Percentiles rank a stretch among this genome's conserved stretches.
Conservation (phyloP, 495 filamentous ascomycete genomes). For the Tuber microsphaerosporum region DNA sequence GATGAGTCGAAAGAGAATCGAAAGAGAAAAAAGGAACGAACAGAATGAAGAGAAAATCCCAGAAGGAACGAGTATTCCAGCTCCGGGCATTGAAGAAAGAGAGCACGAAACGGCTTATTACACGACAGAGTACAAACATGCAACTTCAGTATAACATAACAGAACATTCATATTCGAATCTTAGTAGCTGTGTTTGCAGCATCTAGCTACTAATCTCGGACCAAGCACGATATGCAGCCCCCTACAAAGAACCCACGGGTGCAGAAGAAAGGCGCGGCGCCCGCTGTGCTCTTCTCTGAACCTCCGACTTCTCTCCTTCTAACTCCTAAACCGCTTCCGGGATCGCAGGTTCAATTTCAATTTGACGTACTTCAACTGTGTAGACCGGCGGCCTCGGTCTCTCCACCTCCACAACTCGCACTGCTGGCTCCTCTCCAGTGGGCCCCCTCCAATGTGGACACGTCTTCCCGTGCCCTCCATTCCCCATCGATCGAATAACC, state of each 20-base stretch:
- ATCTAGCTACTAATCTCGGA: background rate
- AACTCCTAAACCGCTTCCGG: background rate
- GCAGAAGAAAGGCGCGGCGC: background rate
- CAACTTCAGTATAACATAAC: background rate
- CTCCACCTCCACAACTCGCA: background rate
- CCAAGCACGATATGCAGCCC: background rate
- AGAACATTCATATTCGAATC: background rate
- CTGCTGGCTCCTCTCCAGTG: background rate
- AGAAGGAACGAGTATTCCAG: background rate
- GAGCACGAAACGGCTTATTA: background rate
- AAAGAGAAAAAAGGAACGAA: background rate
- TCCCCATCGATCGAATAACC: background rate
- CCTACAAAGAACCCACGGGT: background rate
- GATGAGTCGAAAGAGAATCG: background rate
- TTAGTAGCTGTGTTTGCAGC: background rate
- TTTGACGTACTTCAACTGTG: background rate
- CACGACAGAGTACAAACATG: background rate
- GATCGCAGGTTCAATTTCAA: background rate
- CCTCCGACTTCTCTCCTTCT: background rate
- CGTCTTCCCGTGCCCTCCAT: background rate
- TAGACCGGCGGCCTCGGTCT: background rate
- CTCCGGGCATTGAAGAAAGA: background rate
- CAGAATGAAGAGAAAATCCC: background rate
- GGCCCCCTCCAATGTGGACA: background rate
- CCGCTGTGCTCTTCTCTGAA: background rate